Evolutionary conservation across 108 stramenopile species (phyloP).

Genomic region (Cylindrotheca fusiformis): DNA sequence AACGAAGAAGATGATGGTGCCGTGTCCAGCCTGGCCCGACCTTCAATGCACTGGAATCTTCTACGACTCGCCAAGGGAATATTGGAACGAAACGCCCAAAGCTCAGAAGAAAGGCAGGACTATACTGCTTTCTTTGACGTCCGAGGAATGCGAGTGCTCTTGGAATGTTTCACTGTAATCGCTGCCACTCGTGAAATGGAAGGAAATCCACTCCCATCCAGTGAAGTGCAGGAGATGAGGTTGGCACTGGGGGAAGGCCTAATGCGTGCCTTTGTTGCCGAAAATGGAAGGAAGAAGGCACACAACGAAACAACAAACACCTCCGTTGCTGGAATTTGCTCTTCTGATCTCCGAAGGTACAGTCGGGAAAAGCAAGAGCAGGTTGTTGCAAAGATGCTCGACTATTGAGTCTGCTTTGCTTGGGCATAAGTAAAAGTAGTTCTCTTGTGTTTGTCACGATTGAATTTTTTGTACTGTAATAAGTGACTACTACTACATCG

Average conservation of each 20-base stretch:
- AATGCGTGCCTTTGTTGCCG: constrained; percentile 55
- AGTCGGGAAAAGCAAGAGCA: constrained; percentile 32
- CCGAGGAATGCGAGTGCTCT: constrained; percentile 61
- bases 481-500: too few species aligned
- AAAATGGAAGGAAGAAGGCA: constrained; percentile 33
- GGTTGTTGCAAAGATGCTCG: constrained; percentile 29
- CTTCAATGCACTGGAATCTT: constrained; percentile 46
- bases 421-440: too few species aligned
- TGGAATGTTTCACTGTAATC: constrained; percentile 48
- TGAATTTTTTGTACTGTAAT: too few species aligned
- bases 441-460: too few species aligned
- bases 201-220: neutral
- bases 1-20: constrained; percentile 47
- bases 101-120: constrained; percentile 29
- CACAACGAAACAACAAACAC: constrained; percentile 7
- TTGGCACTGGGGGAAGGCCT: constrained; percentile 58
- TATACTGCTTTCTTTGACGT: constrained; percentile 44
- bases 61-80: constrained; percentile 48
- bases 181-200: constrained; percentile 26
- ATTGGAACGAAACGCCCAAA: constrained; percentile 30
- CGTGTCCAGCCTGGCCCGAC: constrained; percentile 51
- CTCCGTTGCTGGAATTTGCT: constrained; percentile 14
- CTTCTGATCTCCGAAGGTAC: constrained; percentile 19
- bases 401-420: constrained; percentile 6
- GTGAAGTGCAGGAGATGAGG: constrained; percentile 31